Evolutionary conservation across 108 stramenopile genomes (phyloP), one percentile per base, ranked within the genome.

Genomic region (Cyclotella cryptica): DNA sequence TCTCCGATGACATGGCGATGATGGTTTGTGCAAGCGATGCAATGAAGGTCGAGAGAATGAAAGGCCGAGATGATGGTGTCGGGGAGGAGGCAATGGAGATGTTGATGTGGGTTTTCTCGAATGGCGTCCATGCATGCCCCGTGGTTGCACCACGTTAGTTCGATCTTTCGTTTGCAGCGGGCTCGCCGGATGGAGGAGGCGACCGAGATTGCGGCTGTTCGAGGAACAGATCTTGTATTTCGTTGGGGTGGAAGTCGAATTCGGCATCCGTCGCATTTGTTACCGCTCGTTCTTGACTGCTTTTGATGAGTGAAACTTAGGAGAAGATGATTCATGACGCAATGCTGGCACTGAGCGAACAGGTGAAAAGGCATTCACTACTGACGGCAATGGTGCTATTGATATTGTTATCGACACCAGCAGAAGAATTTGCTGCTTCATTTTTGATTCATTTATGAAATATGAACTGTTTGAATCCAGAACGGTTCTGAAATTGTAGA

Each of bases 101-200:
- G n/a, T n/a, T n/a, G n/a, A n/a, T n/a, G n/a, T n/a, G n/a, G n/a
- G n/a, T n/a, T n/a, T 79, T 92, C 89, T 63, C 92, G 85, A 46
- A 93, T 72, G 1, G 80, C 82, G 51, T 91, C 87, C 58, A 83
- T 52, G 45, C 86, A 90, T 10, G 65, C 35, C 42, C 68, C 77
- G 29, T 89, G 84, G 58, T 80, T 87, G 71, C 92, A 93, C 91
- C 92, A 95, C 78, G 88, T 76, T 19, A 95, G 70, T 51, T 86
- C 84, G 79, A 94, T 87, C 74, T 84, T 83, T 2, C 81, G 85
- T 59, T 73, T 86, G 55, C 29, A 10, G n/a, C 68, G 68, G 2
- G 68, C 46, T 28, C 17, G 30, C 44, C 70, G 41, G 43, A 22
- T 4, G 24, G 45, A 24, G 67, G 67, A 1, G 67, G 19, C 17